Evolutionary conservation across 441 rosid genomes (phyloP), one percentile per base, ranked within the genome.

Genomic region (Pelargonium australe): DNA sequence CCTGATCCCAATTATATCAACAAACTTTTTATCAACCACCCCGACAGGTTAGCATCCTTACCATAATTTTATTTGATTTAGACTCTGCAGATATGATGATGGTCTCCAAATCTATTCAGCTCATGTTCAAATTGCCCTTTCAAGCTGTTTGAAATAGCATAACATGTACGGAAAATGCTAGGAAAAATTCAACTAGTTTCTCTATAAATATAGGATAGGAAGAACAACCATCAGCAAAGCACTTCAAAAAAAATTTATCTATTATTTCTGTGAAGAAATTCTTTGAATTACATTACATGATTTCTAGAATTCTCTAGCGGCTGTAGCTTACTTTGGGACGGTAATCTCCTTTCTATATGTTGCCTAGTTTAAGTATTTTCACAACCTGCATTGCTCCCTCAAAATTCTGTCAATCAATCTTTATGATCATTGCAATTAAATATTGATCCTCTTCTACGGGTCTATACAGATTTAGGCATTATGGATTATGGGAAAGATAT

Each of bases 401-500:
- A 17, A 53, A 16, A 5, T 17, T 34, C 4, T 34, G 37, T 34
- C 37, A 34, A 34, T 34, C 4, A 28, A 28, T 28, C 34, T 28
- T 28, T 2, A 16, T 16, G 23, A 53, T 55, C 61, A 55, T 55
- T 55, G 34, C 34, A 28, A 28, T 8, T 57, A 57, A 7, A 57
- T 16, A 20, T 57, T 17, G 58, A 34, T 34, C 51, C 12, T 45
- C 12, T 7, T 31, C 58, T 75, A 65, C 12, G 37, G 37, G 5
- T 34, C 37, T 34, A 34, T 19, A 60, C 78, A 86, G 84, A 72
- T 89, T 51, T 75, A 78, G 93, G 76, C 96, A 87, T 17, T 87
- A 89, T 25, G 96, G 96, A 19, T 70, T 89, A 23, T 89, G 96
- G 96, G 85, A 82, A 71, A 72, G 91, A 67, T 89, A 85, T 74